Evolutionary conservation across 176 grass and related monocot species (phyloP), one percentile per base, ranked within the genome.

Genomic region (Musa beccarii): DNA sequence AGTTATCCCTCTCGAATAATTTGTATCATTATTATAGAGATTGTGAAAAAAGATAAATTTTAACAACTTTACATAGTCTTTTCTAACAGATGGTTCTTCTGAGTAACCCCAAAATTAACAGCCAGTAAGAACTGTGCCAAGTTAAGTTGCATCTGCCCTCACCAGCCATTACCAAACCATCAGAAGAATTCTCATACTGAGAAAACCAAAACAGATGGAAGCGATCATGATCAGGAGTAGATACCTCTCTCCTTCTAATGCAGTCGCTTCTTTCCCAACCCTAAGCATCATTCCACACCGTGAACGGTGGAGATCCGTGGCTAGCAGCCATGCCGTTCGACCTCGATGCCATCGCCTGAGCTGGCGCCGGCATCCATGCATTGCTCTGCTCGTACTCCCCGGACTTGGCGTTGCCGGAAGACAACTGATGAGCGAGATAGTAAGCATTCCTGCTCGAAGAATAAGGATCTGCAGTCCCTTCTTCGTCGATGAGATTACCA

Each of bases 221-320:
- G 34, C 29, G 5, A 34, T 34, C 29, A 34, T 5, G 29, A 6
- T 6, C 4, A 43, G 34, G 34, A 43, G 34, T 0, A 6, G 6
- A 6, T 43, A 4, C 34, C 34, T 43, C 4, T 43, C 34, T 43
- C 34, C 34, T 43, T 43, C 4, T 43, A 43, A 43, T 43, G 34
- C 34, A 43, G 34, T 43, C 34, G 5, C 34, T 43, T 43, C 34
- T 43, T 43, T 43, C 34, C 34, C 34, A 43, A 43, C 4, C 34
- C 34, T 43, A 43, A 43, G 86, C 82, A 70, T 89, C 77, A 25
- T 85, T 89, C 87, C 90, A 93, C 65, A 85, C 87, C 11, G 80
- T 87, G 82, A 89, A 89, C 26, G 85, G 66, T 68, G 86, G 85
- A 10, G 86, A 63, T 19, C 83, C 81, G 6, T 43, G 34, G 34